A percentile compares a stretch with the other conserved stretches of the same genome.
These are phyloP conservation scores for Solanum microdontum DNA, from an alignment of 257 asterid genomes.

Conservation along the genomic window DNA sequence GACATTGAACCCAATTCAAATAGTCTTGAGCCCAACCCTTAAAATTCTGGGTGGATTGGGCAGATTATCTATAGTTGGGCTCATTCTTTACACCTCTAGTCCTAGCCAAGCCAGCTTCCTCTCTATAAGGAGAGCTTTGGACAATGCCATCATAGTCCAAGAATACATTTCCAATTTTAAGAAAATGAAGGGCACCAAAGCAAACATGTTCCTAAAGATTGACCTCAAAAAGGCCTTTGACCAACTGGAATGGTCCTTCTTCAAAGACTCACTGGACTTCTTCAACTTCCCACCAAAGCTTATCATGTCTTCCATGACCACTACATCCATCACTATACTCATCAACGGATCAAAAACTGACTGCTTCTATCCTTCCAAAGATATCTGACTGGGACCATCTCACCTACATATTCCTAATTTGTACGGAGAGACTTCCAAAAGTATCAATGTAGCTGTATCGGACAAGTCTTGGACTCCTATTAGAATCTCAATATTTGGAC, in stretches of 20 bases:
- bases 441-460: background rate
- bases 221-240: background rate
- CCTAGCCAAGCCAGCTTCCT: background rate
- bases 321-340: background rate
- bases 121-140: background rate
- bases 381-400: background rate
- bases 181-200: background rate
- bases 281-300: background rate
- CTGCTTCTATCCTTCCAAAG: background rate
- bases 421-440: background rate
- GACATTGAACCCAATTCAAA: too few species aligned
- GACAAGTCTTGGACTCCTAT: background rate
- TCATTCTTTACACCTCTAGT: too few species aligned
- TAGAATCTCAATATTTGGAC: background rate
- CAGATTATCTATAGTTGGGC: too few species aligned
- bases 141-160: background rate
- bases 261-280: background rate
- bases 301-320: background rate
- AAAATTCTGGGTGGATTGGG: too few species aligned
- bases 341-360: too few species aligned
- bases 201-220: background rate
- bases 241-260: background rate
- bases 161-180: background rate
- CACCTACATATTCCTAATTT: background rate
- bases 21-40: too few species aligned